A percentile compares a stretch with the other conserved stretches of the same genome.
These are phyloP conservation scores for Coemansia erecta DNA, from an alignment of 192 early-diverging fungal genomes.

Conservation along the genomic window DNA sequence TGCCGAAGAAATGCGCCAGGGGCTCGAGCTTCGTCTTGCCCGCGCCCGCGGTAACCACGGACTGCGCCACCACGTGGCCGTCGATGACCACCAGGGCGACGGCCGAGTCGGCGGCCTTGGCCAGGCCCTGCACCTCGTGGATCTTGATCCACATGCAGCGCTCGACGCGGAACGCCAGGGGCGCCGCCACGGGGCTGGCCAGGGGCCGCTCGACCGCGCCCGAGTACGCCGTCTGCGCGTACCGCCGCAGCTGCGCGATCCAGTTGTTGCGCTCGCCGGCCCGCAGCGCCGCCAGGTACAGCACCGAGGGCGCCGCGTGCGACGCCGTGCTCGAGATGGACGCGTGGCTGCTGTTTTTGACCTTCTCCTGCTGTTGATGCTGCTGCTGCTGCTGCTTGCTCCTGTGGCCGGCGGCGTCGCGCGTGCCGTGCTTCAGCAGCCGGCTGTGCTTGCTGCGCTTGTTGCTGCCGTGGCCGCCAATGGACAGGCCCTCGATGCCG, in stretches of 20 bases:
- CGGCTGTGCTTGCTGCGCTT: conserved; percentile 8
- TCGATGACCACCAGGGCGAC: conserved; percentile 23
- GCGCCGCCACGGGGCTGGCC: background rate
- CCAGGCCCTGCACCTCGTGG: conserved; percentile 23
- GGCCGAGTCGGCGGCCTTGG: conserved; percentile 4
- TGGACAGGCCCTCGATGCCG: conserved; percentile 2
- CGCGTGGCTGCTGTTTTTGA: background rate
- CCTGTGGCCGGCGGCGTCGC: background rate
- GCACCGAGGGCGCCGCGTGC: conserved; percentile 8
- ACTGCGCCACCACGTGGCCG: conserved; percentile 31
- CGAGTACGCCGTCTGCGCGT: conserved; percentile 14
- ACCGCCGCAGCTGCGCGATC: conserved; percentile 29
- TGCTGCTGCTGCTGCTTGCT: background rate
- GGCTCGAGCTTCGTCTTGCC: conserved; percentile 10
- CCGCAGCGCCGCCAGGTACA: conserved; percentile 30
- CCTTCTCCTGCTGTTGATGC: background rate
- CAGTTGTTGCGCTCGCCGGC: conserved; percentile 44
- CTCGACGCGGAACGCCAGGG: conserved; percentile 31
- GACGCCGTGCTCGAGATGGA: background rate
- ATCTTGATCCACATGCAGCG: conserved; percentile 46
- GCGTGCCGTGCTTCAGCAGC: background rate
- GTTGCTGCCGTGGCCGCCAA: conserved; percentile 6
- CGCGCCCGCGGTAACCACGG: conserved; percentile 10
- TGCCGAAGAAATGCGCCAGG: conserved; percentile 31
- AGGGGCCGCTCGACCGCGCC: conserved; percentile 10